Evolutionary conservation across 306 rosid genomes (phyloP), one percentile per base, ranked within the genome.

Genomic region (Ochetophila trinervis): DNA sequence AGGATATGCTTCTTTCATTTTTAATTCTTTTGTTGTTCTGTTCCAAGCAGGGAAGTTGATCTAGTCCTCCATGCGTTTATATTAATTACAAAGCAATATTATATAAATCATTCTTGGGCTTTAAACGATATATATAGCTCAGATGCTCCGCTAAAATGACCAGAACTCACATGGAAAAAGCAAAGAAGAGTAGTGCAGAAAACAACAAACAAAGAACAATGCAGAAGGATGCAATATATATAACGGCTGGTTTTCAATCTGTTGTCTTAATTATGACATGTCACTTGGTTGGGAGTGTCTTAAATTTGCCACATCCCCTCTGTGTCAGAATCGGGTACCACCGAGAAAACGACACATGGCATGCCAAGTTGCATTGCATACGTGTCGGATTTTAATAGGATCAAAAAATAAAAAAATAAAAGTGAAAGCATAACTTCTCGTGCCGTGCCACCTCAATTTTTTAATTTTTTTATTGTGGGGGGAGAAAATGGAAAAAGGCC

Each of bases 311-410:
- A 52, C 76, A 24, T 62, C 69, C 34, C 48, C 22, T 66, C n/a
- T 20, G 22, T 22, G 65, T 66, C 71, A 32, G 20, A 69, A 56
- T 74, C 59, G 55, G 53, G 69, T 69, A 65, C 79, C 70, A 32
- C 68, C 21, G 19, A 20, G 56, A 65, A 42, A 67, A 36, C 34
- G 54, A 63, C 63, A 57, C 17, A 34, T 62, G 57, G 74, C 59
- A 27, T 50, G 71, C 57, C 76, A 23, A 53, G 49, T 49, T 44
- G 20, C 59, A 3, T 6, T 2, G 13, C 10, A 49, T 37, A 69
- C 70, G 62, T 74, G 70, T 45, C 60, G n/a, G 7, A 24, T 34
- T 23, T 45, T 59, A 20, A 53, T 42, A 17, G 30, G 59, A 1
- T 35, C 10, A 66, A 62, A 51, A 57, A 11, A 54, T 8, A 32